A percentile compares a stretch with the other conserved stretches of the same genome.
Conservation (phyloP, 2,329 filamentous ascomycete genomes). For the Pyrenochaeta sp. region DNA sequence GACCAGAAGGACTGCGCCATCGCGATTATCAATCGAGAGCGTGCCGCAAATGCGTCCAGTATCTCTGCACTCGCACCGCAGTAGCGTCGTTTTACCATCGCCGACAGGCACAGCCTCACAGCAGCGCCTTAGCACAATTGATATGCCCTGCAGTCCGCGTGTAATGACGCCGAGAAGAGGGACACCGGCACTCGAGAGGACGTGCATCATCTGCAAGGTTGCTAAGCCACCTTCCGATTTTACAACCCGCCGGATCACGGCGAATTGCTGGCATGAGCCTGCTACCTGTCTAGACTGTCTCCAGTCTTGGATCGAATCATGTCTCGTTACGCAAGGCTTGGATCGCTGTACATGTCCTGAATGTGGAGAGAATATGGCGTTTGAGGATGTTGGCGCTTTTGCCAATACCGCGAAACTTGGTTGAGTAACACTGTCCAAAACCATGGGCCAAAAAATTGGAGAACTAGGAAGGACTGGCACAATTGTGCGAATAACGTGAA, state of each 20-base stretch:
- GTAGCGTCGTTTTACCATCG: constrained; percentile 22
- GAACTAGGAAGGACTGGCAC: too few relatives aligned
- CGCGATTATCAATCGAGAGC: constrained; percentile 14
- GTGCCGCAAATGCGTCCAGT: constrained; percentile 20
- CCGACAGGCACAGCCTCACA: constrained; percentile 19
- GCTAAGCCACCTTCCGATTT: constrained; percentile 29
- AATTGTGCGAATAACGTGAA: not conserved
- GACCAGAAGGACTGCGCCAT: constrained; percentile 9
- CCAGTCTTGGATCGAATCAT: constrained; percentile 33
- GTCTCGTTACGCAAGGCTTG: constrained; percentile 25
- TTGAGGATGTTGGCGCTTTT: constrained; percentile 36
- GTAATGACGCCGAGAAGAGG: constrained; percentile 19
- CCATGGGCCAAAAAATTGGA: not conserved
- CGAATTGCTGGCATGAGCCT: constrained; percentile 39
- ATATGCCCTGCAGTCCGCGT: constrained; percentile 12
- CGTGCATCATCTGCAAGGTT: constrained; percentile 40
- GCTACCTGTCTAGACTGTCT: constrained; percentile 39
- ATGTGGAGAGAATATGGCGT: constrained; percentile 34
- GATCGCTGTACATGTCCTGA: constrained; percentile 39
- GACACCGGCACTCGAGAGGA: constrained; percentile 27
- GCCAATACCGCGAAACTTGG: constrained; percentile 15
- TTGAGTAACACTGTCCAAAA: not conserved
- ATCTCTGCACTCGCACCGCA: constrained; percentile 23
- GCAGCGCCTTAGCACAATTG: constrained; percentile 1
- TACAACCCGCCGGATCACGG: constrained; percentile 28